These are phyloP conservation scores for Benincasa hispida DNA, from an alignment of 306 rosid genomes.

Conservation along the genomic window DNA sequence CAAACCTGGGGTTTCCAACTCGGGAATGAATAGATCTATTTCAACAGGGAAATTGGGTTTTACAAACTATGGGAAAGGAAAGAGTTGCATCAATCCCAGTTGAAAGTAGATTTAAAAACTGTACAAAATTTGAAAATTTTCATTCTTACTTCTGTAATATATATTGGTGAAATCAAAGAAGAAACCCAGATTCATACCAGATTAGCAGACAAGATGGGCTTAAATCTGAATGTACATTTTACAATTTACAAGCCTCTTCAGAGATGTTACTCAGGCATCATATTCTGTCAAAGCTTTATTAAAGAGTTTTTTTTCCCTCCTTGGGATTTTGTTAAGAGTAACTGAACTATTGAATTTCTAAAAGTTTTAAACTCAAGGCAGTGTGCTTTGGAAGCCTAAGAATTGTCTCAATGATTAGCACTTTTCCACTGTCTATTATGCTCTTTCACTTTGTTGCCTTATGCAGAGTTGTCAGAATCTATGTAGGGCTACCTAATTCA, in stretches of 20 bases:
- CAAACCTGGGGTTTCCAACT: slow-evolving; percentile 15
- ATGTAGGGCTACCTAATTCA: slow-evolving; percentile 1
- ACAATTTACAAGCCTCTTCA: slow-evolving; percentile 4
- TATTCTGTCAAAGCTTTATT: background rate
- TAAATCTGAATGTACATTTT: background rate
- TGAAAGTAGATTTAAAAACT: slow-evolving; percentile 16
- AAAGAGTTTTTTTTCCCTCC: background rate
- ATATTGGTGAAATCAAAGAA: slow-evolving; percentile 6
- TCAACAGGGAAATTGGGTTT: slow-evolving; percentile 29
- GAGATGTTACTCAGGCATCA: background rate
- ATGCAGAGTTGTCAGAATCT: slow-evolving; percentile 11
- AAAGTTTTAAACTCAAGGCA: background rate
- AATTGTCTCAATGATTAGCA: slow-evolving; percentile 10
- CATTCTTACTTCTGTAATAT: slow-evolving; percentile 19
- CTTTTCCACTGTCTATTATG: slow-evolving; percentile 6
- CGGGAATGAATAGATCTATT: slow-evolving; percentile 28
- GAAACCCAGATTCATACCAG: slow-evolving; percentile 1
- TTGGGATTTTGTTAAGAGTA: slow-evolving; percentile 1
- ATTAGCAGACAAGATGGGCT: background rate
- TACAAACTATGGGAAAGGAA: slow-evolving; percentile 24
- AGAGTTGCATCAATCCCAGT: slow-evolving; percentile 17
- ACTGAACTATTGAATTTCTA: background rate
- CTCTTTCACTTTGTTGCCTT: background rate
- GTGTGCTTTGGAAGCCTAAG: slow-evolving; percentile 8
- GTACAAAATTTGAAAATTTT: slow-evolving; percentile 23